Conservation (phyloP, 805 yeast species). For the Yamadazyma kitorensis region DNA sequence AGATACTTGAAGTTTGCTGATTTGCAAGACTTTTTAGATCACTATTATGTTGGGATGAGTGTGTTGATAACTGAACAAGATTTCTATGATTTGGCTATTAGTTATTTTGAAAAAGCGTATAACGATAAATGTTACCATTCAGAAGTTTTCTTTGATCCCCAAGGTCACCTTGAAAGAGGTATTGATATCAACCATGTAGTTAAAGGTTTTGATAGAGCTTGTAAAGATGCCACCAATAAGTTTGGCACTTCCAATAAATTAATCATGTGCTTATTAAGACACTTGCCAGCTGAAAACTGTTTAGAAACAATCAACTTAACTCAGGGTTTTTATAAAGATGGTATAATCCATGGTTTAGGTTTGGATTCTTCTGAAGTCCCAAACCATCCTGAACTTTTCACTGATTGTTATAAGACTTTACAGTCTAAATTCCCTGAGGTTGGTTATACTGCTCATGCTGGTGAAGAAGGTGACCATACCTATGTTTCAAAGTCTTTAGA, state of each 20-base stretch:
- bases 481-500: conserved; percentile 60
- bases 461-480: conserved; percentile 84
- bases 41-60: conserved; percentile 77
- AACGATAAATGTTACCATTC: conserved; percentile 64
- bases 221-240: conserved; percentile 56
- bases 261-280: conserved; percentile 82
- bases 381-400: conserved; percentile 69
- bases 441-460: conserved; percentile 81
- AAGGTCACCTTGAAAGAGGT: conserved; percentile 73
- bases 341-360: conserved; percentile 73
- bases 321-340: conserved; percentile 48
- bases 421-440: conserved; percentile 49
- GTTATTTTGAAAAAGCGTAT: conserved; percentile 59
- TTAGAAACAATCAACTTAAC: conserved; percentile 56
- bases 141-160: conserved; percentile 83
- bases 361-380: conserved; percentile 77
- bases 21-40: conserved; percentile 74
- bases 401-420: conserved; percentile 56
- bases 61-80: conserved; percentile 70
- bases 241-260: conserved; percentile 65
- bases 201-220: conserved; percentile 65
- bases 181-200: conserved; percentile 58
- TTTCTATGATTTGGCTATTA: conserved; percentile 76
- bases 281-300: conserved; percentile 61
- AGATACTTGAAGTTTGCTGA: conserved; percentile 63